These are phyloP conservation scores for Aspergillus ostianus DNA, from an alignment of 495 filamentous ascomycete genomes.

Conservation along the genomic window DNA sequence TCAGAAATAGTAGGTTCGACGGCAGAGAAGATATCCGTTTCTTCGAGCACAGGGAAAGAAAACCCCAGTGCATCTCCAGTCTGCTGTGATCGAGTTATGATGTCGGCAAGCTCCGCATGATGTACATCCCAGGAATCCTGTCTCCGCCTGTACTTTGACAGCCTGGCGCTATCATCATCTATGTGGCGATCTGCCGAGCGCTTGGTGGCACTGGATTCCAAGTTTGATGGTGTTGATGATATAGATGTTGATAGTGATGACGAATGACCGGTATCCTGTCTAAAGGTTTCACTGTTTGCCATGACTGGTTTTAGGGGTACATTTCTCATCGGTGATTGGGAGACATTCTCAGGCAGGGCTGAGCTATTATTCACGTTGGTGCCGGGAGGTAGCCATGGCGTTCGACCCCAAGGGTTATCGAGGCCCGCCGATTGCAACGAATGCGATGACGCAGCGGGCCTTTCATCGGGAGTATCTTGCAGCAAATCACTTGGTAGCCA, in stretches of 20 bases:
- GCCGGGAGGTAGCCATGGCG: slow-evolving; percentile 33
- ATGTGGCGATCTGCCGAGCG: slow-evolving; percentile 37
- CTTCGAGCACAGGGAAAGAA: slow-evolving; percentile 25
- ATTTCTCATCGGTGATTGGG: slow-evolving; percentile 24
- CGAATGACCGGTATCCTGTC: not conserved
- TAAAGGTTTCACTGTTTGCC: slow-evolving; percentile 13
- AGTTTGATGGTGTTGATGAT: not conserved
- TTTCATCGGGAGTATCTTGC: slow-evolving; percentile 13
- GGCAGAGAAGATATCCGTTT: slow-evolving; percentile 15
- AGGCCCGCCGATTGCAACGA: slow-evolving; percentile 17
- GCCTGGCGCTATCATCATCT: slow-evolving; percentile 33
- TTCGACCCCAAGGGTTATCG: slow-evolving; percentile 21
- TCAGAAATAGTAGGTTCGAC: slow-evolving; percentile 13
- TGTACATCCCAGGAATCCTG: slow-evolving; percentile 24
- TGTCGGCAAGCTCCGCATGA: slow-evolving; percentile 14
- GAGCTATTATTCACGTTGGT: slow-evolving; percentile 21
- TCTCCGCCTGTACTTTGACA: slow-evolving; percentile 31
- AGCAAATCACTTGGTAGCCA: slow-evolving; percentile 37
- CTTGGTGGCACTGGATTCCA: slow-evolving; percentile 22
- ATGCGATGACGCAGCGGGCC: slow-evolving; percentile 16
- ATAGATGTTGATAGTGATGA: not conserved
- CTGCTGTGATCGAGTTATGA: slow-evolving; percentile 10
- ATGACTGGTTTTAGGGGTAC: slow-evolving; percentile 21
- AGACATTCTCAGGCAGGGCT: slow-evolving; percentile 19
- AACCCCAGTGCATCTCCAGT: slow-evolving; percentile 18